Conservation (phyloP, 805 yeast genomes). For the Zygoascus biomembranicola region DNA sequence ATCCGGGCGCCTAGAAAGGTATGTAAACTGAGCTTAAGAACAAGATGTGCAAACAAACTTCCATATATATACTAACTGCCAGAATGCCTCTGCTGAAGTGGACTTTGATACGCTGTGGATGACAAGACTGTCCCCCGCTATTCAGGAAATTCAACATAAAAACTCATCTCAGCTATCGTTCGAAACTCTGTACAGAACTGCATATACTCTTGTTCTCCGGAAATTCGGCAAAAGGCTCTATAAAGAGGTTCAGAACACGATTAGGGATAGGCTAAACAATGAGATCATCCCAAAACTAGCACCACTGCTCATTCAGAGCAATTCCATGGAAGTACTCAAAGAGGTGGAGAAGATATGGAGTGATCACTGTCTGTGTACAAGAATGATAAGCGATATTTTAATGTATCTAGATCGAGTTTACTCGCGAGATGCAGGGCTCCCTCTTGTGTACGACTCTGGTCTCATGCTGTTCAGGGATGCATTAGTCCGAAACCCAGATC, state of each 20-base stretch:
- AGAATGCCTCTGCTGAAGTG: constrained; percentile 15
- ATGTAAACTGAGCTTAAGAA: constrained; percentile 4
- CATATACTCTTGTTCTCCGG: constrained; percentile 66
- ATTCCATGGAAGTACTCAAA: constrained; percentile 25
- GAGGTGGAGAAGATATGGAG: constrained; percentile 48
- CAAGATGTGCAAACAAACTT: not conserved
- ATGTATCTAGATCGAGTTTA: constrained; percentile 84
- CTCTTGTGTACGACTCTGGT: constrained; percentile 67
- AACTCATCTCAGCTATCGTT: constrained; percentile 69
- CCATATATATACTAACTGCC: not conserved
- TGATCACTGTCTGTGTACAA: constrained; percentile 62
- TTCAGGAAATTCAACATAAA: constrained; percentile 59
- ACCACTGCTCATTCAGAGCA: constrained; percentile 1
- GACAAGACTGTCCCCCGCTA: constrained; percentile 50
- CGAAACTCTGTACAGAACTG: constrained; percentile 72
- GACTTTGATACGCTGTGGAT: constrained; percentile 65
- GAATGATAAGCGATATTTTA: constrained; percentile 73
- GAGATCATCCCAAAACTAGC: constrained; percentile 18
- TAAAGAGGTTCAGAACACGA: constrained; percentile 44
- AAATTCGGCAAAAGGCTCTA: constrained; percentile 61
- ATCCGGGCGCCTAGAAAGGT: constrained; percentile 21
- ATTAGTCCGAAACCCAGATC: constrained; percentile 43
- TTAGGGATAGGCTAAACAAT: constrained; percentile 37
- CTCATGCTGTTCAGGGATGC: constrained; percentile 55
- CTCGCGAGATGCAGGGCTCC: constrained; percentile 55